Evolutionary conservation across 2,329 filamentous ascomycete genomes (phyloP).

Genomic region (Coniochaeta prunicola): DNA sequence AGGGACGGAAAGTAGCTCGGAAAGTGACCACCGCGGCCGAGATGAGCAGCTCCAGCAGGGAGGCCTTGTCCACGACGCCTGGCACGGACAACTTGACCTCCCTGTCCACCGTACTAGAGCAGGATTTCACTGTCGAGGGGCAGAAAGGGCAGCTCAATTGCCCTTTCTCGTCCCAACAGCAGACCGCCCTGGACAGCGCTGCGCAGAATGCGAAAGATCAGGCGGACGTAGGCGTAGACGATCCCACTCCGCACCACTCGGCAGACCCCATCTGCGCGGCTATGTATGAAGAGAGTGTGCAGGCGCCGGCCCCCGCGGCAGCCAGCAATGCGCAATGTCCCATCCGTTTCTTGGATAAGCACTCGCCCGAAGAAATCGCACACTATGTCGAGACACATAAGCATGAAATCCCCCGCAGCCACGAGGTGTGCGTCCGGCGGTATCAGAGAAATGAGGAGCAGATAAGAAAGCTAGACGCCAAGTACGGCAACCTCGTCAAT

Average conservation of each 20-base stretch:
- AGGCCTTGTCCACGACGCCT: constrained; percentile 27
- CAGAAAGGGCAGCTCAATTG: constrained; percentile 74
- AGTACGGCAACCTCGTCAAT: constrained; percentile 84
- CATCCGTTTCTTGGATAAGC: constrained; percentile 86
- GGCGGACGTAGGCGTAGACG: constrained; percentile 19
- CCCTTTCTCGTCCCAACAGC: constrained; percentile 53
- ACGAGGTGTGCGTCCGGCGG: constrained; percentile 83
- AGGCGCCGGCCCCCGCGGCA: constrained; percentile 41
- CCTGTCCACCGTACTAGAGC: constrained; percentile 64
- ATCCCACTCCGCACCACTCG: constrained; percentile 39
- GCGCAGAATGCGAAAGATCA: constrained; percentile 13
- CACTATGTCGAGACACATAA: constrained; percentile 93
- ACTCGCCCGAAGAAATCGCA: constrained; percentile 87
- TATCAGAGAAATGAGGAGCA: constrained; percentile 84
- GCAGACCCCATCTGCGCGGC: constrained; percentile 57
- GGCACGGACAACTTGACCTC: constrained; percentile 38
- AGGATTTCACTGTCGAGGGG: constrained; percentile 84
- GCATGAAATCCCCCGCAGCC: constrained; percentile 87
- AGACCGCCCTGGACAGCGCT: constrained; percentile 24
- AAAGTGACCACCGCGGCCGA: constrained; percentile 41
- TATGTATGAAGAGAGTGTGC: constrained; percentile 54
- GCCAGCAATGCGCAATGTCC: constrained; percentile 58
- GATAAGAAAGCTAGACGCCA: constrained; percentile 82
- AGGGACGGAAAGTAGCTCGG: constrained; percentile 53
- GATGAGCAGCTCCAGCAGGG: constrained; percentile 40